Evolutionary conservation across 2,329 filamentous ascomycete genomes (phyloP), one percentile per base, ranked within the genome.

Genomic region (Aureobasidium melanogenum): DNA sequence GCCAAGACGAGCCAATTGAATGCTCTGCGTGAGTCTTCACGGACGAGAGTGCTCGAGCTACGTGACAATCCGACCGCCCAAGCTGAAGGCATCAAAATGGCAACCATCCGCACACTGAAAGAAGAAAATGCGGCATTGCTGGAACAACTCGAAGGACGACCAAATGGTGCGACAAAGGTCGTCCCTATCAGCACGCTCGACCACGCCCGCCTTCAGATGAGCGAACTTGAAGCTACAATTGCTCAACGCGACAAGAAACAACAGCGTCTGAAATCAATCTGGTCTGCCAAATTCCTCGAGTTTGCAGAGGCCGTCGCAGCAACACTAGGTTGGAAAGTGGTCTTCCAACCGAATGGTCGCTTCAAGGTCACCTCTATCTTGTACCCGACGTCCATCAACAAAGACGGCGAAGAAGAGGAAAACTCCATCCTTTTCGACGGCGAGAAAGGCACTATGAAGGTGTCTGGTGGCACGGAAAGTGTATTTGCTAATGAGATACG

Each of bases 361-460:
- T 95, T 97, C 75, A 87, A 91, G 34, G 90, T 97, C 24, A 95
- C 93, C 60, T 88, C 83, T 63, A 88, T 93, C 66, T 95, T 93
- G 71, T 89, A 88, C 71, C 88, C 91, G 0, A 62, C 63, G 2
- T 64, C 57, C 0, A 63, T 67, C 17, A 64, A 67, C 46, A 62
- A 61, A 7, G 69, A 70, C 10, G 71, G 69, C 0, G 84, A 90
- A 5, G 72, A 74, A 57, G 77, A 79, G 63, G 79, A 80, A 65
- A 83, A 84, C 64, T 82, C 77, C 5, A 85, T 86, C 48, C 85
- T 96, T 0, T 97, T 97, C 72, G 91, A 96, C 74, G 91, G 91
- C 56, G 91, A 97, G 76, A 86, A 88, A 62, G 94, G 93, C 8
- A 97, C 92, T 0, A 99, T 99, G 94, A 99, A 99, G 80, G 89